Base-by-base conservation (phyloP, 176 grass and related monocot species). In the Oryza glumipatula region DNA sequence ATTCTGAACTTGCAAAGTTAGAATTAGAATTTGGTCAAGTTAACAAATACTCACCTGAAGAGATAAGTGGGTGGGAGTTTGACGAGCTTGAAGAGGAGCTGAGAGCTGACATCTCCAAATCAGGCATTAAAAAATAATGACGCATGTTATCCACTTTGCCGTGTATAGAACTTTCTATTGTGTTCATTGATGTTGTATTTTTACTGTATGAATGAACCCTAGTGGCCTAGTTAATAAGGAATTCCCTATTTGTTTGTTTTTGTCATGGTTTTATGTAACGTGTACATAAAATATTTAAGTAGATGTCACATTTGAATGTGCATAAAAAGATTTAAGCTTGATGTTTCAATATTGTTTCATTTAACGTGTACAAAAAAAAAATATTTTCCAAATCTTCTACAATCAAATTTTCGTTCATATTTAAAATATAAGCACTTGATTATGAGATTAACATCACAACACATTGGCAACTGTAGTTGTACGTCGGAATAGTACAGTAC, bases 1-100 rank as follows among this genome's bases (percentile, higher is more conserved):
- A 90, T 86, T 80, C 93, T 6, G 96, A 99, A 78, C 86, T 95
- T 72, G 81, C 87, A 45, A 95, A 87, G 66, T 43, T 99, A 33
- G 96, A 96, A 79, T 41, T 92, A 45, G 93, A 99, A 82, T 89
- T 92, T 19, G 84, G 90, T 24, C 80, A 86, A 80, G 90, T 81
- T 11, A 84, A 80, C 61, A 98, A 90, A 88, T 89, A 94, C 74
- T 84, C 70, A 33, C 36, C 86, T 5, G 93, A 94, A 28, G 96
- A 95, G 77, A 94, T 89, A 30, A 90, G 85, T 51, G 96, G 89
- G 22, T 98, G 96, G 96, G 96, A 98, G 63, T 98, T 98, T 16
- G 93, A 98, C 49, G 93, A 95, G 51, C 91, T 98, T 33, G 93
- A 98, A 86, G 89, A 94, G 88, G 93, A 95, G 81, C 77, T 95